Conservation (phyloP, 805 yeast genomes). For the Saturnispora quitensis region DNA sequence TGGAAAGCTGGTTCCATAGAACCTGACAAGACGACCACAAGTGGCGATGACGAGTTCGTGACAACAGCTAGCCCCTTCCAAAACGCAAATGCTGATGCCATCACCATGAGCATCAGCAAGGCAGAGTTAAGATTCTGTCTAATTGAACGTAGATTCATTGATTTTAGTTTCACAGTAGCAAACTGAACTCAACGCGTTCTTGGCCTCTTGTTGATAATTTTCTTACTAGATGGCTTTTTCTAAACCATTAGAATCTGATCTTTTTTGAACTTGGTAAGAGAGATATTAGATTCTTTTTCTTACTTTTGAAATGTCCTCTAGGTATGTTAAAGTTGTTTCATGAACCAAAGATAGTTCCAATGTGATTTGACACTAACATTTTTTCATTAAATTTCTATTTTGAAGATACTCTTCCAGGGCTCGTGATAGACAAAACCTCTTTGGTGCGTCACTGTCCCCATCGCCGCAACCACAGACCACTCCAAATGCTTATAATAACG, state of each 20-base stretch:
- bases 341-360: too few relatives aligned
- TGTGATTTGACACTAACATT: background rate
- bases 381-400: background rate
- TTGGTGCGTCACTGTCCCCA: conserved; percentile 5
- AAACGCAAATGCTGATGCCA: conserved; percentile 82
- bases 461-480: conserved; percentile 21
- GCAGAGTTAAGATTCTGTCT: conserved; percentile 32
- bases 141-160: conserved; percentile 24
- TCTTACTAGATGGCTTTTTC: background rate
- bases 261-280: background rate
- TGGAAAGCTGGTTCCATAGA: conserved; percentile 99
- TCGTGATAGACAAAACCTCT: conserved; percentile 8
- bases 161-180: background rate
- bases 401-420: conserved; percentile 5
- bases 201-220: background rate
- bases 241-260: background rate
- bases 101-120: conserved; percentile 65
- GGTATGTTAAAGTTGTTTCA: conserved; percentile 11
- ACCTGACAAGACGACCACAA: conserved; percentile 94
- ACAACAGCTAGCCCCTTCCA: conserved; percentile 78
- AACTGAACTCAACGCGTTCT: background rate
- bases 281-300: background rate
- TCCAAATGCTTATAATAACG: conserved; percentile 33
- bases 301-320: conserved; percentile 13
- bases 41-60: conserved; percentile 81